Conservation (phyloP, 345 rosid species). For the Atalantia buxifolia region DNA sequence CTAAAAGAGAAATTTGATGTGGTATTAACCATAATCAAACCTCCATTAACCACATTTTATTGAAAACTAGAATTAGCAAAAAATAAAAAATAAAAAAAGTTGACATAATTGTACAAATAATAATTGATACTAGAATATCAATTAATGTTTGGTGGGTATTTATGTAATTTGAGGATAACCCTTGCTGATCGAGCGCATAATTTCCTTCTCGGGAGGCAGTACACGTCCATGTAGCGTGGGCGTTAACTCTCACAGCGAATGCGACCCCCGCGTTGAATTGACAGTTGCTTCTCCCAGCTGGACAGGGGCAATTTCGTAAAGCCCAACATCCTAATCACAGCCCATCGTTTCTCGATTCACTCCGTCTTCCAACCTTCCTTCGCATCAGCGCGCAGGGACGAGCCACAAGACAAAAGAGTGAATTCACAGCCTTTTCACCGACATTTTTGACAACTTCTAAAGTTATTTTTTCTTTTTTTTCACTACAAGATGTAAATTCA, state of each 20-base stretch:
- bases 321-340: neutral
- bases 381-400: neutral
- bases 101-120: neutral
- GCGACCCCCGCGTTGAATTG: neutral
- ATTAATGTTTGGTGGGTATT: neutral
- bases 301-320: slow-evolving; percentile 9
- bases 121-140: neutral
- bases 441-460: neutral
- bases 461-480: no score
- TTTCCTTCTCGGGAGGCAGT: neutral
- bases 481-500: no score
- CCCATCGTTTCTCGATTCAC: slow-evolving; percentile 13
- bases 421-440: neutral
- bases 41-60: neutral
- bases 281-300: neutral
- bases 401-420: neutral
- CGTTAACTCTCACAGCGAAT: neutral
- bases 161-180: neutral
- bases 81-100: neutral
- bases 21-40: neutral
- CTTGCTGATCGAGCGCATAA: neutral
- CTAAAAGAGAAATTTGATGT: neutral
- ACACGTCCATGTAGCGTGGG: neutral
- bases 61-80: neutral
- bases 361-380: neutral